These are phyloP conservation scores for Talaromyces funiculosus DNA, from an alignment of 2,329 filamentous ascomycete species.

Conservation along the genomic window DNA sequence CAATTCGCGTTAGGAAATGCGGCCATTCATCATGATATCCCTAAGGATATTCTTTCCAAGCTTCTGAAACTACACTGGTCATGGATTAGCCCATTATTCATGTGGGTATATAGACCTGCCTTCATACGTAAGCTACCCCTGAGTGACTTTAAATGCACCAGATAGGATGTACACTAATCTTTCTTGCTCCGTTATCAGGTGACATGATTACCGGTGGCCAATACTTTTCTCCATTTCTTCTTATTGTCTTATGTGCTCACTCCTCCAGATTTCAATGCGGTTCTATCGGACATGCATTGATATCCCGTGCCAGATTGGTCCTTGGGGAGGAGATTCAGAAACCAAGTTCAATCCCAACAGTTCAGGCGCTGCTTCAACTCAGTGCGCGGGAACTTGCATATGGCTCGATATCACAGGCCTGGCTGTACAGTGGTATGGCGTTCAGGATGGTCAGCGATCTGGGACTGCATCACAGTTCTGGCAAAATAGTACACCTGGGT, in stretches of 20 bases:
- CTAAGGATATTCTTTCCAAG: too few relatives aligned
- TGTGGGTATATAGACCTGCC: slow-evolving; percentile 8
- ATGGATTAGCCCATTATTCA: slow-evolving; percentile 2
- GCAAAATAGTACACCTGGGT: slow-evolving; percentile 21
- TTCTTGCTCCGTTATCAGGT: not conserved
- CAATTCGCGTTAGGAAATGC: too few relatives aligned
- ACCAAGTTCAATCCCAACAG: slow-evolving; percentile 23
- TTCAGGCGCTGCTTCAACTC: slow-evolving; percentile 26
- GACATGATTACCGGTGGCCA: slow-evolving; percentile 2
- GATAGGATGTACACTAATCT: too few relatives aligned
- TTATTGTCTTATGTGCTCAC: not conserved
- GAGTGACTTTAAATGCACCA: too few relatives aligned
- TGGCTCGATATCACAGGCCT: slow-evolving; percentile 23
- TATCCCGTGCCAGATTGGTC: slow-evolving; percentile 20
- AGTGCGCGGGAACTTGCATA: slow-evolving; percentile 25
- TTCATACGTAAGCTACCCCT: slow-evolving; percentile 1
- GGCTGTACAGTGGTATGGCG: slow-evolving; percentile 26
- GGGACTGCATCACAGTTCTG: slow-evolving; percentile 23
- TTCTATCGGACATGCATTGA: slow-evolving; percentile 5
- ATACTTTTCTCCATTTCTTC: not conserved
- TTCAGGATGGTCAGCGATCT: slow-evolving; percentile 28
- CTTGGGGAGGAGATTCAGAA: slow-evolving; percentile 25
- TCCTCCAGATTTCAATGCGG: not conserved
- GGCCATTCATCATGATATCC: too few relatives aligned
- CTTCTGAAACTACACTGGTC: not conserved